Conservation (phyloP, 352 stramenopile genomes). For the Achlya hypogyna region DNA sequence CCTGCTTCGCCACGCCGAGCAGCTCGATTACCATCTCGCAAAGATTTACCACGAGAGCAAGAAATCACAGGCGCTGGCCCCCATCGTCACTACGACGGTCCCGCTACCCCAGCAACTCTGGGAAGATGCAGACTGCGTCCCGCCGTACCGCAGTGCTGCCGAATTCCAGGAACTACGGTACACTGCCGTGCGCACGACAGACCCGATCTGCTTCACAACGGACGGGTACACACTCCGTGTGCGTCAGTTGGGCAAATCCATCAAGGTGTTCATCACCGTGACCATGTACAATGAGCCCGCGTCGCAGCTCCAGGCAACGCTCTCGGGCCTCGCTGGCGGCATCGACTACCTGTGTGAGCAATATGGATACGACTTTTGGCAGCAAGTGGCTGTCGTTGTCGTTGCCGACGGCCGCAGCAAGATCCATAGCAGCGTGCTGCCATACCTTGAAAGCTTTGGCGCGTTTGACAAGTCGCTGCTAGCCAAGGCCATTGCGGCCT, state of each 20-base stretch:
- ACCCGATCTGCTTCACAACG: constrained; percentile 33
- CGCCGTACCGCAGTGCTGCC: constrained; percentile 21
- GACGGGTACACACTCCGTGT: constrained; percentile 35
- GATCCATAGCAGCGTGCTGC: constrained; percentile 27
- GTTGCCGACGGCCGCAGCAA: constrained; percentile 38
- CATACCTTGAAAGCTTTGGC: constrained; percentile 29
- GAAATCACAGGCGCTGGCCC: constrained; percentile 27
- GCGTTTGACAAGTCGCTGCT: constrained; percentile 39
- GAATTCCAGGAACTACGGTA: constrained; percentile 42
- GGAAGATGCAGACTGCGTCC: constrained; percentile 22
- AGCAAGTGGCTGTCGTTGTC: constrained; percentile 30
- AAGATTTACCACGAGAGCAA: constrained; percentile 29
- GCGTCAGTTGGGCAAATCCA: constrained; percentile 25
- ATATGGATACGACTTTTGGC: constrained; percentile 31
- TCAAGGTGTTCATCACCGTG: constrained; percentile 39
- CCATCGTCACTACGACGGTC: constrained; percentile 31
- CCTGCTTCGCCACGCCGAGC: constrained; percentile 34
- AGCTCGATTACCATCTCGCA: constrained; percentile 37
- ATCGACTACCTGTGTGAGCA: constrained; percentile 32
- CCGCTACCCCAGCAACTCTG: constrained; percentile 32
- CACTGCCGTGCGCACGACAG: constrained; percentile 32
- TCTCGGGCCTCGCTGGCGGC: constrained; percentile 32
- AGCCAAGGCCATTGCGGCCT: constrained; percentile 27
- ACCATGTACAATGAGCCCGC: constrained; percentile 45
- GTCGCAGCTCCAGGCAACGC: constrained; percentile 30